These are phyloP conservation scores for Scytalidium lignicola DNA, from an alignment of 2,329 filamentous ascomycete genomes.

Conservation along the genomic window DNA sequence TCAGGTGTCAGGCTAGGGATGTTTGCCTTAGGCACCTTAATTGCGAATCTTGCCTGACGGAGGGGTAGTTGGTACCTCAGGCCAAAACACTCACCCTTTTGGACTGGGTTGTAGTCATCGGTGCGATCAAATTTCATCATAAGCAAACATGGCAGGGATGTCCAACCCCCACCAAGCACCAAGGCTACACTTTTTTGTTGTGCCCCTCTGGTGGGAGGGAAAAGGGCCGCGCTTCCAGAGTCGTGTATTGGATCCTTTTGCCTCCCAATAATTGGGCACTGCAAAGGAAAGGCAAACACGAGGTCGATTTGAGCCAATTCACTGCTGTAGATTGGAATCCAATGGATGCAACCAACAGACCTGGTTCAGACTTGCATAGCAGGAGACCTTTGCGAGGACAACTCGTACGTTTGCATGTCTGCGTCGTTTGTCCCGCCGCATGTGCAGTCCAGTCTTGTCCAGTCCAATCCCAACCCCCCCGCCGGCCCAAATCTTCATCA, in stretches of 20 bases:
- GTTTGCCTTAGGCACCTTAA: no score
- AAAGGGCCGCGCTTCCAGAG: neutral
- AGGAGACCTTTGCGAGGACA: neutral
- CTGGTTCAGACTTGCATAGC: neutral
- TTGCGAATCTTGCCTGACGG: neutral
- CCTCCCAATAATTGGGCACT: no score
- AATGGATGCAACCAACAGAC: neutral
- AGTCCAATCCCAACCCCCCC: neutral
- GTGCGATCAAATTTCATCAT: neutral
- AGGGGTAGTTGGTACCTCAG: neutral
- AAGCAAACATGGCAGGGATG: neutral
- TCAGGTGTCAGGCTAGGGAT: no score
- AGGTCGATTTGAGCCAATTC: neutral
- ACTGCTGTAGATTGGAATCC: neutral
- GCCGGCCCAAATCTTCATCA: neutral
- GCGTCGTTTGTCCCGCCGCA: neutral
- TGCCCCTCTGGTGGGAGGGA: neutral
- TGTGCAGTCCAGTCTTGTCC: neutral
- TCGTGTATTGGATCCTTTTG: neutral
- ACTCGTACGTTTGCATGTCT: neutral
- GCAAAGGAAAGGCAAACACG: no score
- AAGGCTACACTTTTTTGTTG: no score
- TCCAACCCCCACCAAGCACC: neutral
- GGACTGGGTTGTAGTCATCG: no score
- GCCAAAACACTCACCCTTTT: no score